A percentile compares a stretch with the other conserved stretches of the same genome.
Conservation (phyloP, 306 rosid genomes). For the Crotalaria pallida region DNA sequence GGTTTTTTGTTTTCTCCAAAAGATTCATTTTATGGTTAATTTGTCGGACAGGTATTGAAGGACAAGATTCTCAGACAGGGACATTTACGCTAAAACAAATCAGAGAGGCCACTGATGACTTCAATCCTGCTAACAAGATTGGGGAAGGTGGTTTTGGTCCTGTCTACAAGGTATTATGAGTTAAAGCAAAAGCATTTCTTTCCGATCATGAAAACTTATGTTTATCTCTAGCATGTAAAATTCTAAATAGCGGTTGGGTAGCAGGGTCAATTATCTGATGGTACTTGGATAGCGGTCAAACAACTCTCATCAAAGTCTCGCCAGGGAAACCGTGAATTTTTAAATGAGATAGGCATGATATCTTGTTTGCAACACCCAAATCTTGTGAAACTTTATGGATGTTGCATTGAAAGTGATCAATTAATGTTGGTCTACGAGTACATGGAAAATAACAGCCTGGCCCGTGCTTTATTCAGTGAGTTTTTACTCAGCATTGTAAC, state of each 20-base stretch:
- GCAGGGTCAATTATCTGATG: constrained; percentile 48
- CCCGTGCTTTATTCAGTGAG: constrained; percentile 54
- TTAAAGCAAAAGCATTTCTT: neutral
- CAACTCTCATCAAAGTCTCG: constrained; percentile 47
- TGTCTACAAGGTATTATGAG: constrained; percentile 53
- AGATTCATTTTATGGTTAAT: neutral
- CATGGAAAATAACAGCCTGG: constrained; percentile 55
- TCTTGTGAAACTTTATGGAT: constrained; percentile 60
- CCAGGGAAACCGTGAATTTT: constrained; percentile 53
- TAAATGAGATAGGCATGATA: constrained; percentile 49
- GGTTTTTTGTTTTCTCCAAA: neutral
- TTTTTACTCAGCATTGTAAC: neutral
- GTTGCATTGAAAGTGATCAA: constrained; percentile 50
- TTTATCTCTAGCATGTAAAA: neutral
- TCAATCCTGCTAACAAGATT: constrained; percentile 43
- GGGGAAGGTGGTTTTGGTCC: constrained; percentile 89
- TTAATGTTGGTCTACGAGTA: constrained; percentile 55
- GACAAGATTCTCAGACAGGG: constrained; percentile 30
- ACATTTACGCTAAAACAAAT: constrained; percentile 40
- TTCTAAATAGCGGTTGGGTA: constrained; percentile 9
- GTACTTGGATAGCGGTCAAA: constrained; percentile 49
- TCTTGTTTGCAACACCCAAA: constrained; percentile 59
- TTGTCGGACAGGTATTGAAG: constrained; percentile 24
- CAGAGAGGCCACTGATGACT: constrained; percentile 53
- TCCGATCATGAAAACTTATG: neutral